A percentile compares a stretch with the other conserved stretches of the same genome.
phyloP scores from a whole-genome alignment of 129 eudicot species.

The Glebionis coronaria region DNA sequence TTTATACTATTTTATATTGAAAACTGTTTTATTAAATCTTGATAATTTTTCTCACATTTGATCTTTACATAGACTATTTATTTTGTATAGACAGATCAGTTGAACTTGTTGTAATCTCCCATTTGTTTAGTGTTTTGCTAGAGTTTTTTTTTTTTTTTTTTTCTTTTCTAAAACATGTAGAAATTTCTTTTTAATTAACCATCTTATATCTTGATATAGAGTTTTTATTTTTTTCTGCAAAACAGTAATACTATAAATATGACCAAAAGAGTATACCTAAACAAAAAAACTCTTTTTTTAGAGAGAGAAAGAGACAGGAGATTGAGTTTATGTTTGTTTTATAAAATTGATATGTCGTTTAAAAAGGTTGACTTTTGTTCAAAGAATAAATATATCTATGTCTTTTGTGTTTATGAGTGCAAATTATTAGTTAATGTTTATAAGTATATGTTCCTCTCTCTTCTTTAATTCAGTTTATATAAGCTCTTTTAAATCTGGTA shows the following conservation, averaged over 20 bases:
- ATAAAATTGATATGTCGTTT: conserved; percentile 23
- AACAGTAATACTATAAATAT: neutral
- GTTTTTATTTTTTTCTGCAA: no score
- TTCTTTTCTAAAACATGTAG: no score
- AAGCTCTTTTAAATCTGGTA: neutral
- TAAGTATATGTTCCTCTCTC: conserved; percentile 16
- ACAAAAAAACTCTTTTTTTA: conserved; percentile 14
- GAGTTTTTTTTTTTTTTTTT: no score
- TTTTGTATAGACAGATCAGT: conserved; percentile 12
- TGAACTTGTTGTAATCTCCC: neutral
- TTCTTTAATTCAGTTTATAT: neutral
- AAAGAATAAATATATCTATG: conserved; percentile 18
- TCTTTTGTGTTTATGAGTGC: conserved; percentile 25
- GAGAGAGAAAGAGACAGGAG: conserved; percentile 10
- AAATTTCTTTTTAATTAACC: neutral
- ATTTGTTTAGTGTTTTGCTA: no score
- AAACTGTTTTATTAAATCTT: neutral
- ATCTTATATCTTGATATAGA: neutral
- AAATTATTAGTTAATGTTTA: conserved; percentile 1
- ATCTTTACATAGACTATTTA: conserved; percentile 10
- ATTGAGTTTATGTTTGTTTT: neutral
- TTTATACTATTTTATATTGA: conserved; percentile 1
- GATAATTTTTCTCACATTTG: conserved; percentile 16
- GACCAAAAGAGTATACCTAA: conserved; percentile 1
- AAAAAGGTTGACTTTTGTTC: conserved; percentile 33